Evolutionary conservation across 2,329 filamentous ascomycete genomes (phyloP), one percentile per base, ranked within the genome.

Genomic region (Aschersonia sp.): DNA sequence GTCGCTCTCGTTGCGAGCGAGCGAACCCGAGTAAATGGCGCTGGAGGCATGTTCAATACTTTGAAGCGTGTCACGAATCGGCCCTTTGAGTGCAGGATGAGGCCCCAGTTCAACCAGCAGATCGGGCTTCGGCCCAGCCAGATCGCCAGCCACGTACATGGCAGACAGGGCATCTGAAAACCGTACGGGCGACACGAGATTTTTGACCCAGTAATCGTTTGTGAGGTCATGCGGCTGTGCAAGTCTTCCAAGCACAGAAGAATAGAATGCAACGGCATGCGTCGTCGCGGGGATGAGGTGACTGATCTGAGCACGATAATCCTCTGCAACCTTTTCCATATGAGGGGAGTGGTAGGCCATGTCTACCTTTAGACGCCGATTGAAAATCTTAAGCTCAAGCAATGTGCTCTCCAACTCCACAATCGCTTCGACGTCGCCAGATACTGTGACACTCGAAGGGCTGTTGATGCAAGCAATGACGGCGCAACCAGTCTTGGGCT

Each of bases 81-180:
- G 68, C 0, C 69, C 68, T 45, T 66, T 62, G 3, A 72, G 59
- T 4, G 65, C 67, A 3, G 67, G 61, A 53, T 71, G 68, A 0
- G 69, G 69, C 0, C 69, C 69, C 4, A 71, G 53, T 53, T 71
- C 69, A n/a, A 72, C 51, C 29, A 72, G 58, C 1, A 55, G 5
- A n/a, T 38, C 54, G 48, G 30, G 10, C 29, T 3, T 41, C 30
- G 5, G 10, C 12, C 12, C 43, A 4, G 31, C 9, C 7, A 49
- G 3, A 4, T 53, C 20, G 12, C 29, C 20, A 4, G 20, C 7
- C 20, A 20, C 20, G 20, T 20, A 20, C 20, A 20, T 20, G 20
- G 20, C 20, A 20, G 20, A 20, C 28, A 53, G 20, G 32, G 48
- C 43, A 32, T 41, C 48, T 40, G 29, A 43, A 44, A 49, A 54